Conservation (phyloP, 177 flowering plant genomes). For the Vitis hybrid region DNA sequence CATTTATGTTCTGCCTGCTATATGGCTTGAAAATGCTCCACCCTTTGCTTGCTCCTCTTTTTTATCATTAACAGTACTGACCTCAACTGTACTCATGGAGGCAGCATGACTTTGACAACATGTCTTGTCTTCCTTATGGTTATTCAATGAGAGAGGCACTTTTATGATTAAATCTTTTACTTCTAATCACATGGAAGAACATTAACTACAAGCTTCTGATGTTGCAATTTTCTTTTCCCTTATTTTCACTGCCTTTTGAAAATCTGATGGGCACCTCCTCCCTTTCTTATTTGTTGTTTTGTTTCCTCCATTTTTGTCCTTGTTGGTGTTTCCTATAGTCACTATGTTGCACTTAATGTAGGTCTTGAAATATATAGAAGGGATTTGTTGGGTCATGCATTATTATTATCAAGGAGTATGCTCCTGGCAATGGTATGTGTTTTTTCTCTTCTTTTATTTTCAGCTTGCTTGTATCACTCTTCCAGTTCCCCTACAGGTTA, state of each 20-base stretch:
- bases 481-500: neutral
- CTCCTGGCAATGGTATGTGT: constrained; percentile 55
- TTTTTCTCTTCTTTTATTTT: neutral
- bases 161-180: no score
- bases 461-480: neutral
- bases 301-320: neutral
- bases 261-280: neutral
- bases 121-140: no score
- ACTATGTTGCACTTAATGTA: constrained; percentile 10
- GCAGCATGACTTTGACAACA: no score
- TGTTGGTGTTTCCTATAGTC: neutral
- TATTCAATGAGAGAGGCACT: no score
- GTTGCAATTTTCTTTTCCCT: no score
- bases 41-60: no score
- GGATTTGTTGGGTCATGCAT: constrained; percentile 64
- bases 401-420: constrained; percentile 58
- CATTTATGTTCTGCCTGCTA: no score
- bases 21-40: no score
- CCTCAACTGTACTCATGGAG: no score
- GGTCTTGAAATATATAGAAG: constrained; percentile 54
- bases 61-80: no score
- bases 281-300: neutral
- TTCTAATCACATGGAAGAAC: no score
- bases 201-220: no score
- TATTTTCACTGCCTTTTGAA: neutral